A percentile compares a stretch with the other conserved stretches of the same genome.
phyloP scores from a whole-genome alignment of 768 basidiomycete genomes.

The Tricholomella constricta region DNA sequence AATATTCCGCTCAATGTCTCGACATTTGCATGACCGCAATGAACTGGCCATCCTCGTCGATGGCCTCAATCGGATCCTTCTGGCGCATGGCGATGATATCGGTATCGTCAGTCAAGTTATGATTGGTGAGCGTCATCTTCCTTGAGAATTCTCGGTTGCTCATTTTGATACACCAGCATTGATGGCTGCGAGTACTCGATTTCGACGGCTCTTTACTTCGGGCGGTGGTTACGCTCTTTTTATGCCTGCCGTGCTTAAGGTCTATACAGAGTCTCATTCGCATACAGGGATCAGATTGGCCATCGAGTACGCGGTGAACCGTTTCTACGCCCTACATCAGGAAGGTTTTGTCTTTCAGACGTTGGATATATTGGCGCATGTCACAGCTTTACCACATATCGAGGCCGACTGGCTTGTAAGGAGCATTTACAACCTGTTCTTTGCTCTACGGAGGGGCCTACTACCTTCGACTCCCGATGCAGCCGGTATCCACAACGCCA shows the following conservation, averaged over 20 bases:
- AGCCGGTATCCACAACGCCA: conserved; percentile 67
- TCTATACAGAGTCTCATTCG: conserved; percentile 61
- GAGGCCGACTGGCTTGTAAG: conserved; percentile 55
- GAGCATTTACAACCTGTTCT: conserved; percentile 59
- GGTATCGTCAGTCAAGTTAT: conserved; percentile 76
- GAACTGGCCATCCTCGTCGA: conserved; percentile 70
- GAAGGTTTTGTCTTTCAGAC: conserved; percentile 77
- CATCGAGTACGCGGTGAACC: conserved; percentile 69
- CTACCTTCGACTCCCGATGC: conserved; percentile 49
- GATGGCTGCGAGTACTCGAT: conserved; percentile 77
- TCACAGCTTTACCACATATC: conserved; percentile 49
- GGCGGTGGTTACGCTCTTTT: conserved; percentile 74
- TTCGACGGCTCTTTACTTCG: conserved; percentile 72
- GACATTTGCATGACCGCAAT: conserved; percentile 67
- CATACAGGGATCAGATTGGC: conserved; percentile 62
- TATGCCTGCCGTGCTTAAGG: conserved; percentile 71
- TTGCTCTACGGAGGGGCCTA: conserved; percentile 50
- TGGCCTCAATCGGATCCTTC: conserved; percentile 68
- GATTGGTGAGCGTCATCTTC: conserved; percentile 51
- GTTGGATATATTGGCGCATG: conserved; percentile 60
- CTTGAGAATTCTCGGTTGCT: conserved; percentile 3
- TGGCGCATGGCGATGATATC: conserved; percentile 70
- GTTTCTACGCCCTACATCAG: conserved; percentile 74
- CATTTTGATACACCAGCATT: conserved; percentile 43
- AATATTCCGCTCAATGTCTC: conserved; percentile 70